These are phyloP conservation scores for Kluyveromyces wickerhamii DNA, from an alignment of 805 yeast genomes.

Conservation along the genomic window DNA sequence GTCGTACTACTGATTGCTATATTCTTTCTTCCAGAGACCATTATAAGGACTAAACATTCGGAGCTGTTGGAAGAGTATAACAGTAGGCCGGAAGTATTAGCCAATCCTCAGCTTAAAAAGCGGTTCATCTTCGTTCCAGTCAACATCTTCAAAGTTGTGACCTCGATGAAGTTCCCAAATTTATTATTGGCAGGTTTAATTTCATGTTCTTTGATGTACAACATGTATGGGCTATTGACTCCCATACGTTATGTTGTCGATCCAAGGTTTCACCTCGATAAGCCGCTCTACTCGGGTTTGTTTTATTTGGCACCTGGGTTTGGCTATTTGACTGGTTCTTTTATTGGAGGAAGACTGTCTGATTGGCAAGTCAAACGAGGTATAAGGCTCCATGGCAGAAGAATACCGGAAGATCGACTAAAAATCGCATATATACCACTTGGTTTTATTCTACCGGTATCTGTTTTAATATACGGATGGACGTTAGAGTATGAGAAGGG, in stretches of 20 bases:
- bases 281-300: slow-evolving; percentile 43
- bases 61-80: slow-evolving; percentile 7
- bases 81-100: slow-evolving; percentile 26
- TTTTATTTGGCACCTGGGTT: slow-evolving; percentile 50
- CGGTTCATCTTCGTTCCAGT: slow-evolving; percentile 36
- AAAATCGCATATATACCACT: slow-evolving; percentile 33
- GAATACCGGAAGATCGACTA: slow-evolving; percentile 48
- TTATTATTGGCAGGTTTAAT: slow-evolving; percentile 38
- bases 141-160: slow-evolving; percentile 41
- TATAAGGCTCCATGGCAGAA: slow-evolving; percentile 34
- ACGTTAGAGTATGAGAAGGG: slow-evolving; percentile 40
- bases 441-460: slow-evolving; percentile 39
- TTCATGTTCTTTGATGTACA: slow-evolving; percentile 36
- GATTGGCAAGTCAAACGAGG: slow-evolving; percentile 40
- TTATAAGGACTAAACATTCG: slow-evolving; percentile 12
- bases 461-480: slow-evolving; percentile 49
- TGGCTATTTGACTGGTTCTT: slow-evolving; percentile 45
- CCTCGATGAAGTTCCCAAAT: slow-evolving; percentile 36
- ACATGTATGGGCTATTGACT: slow-evolving; percentile 45
- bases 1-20: slow-evolving; percentile 29
- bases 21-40: slow-evolving; percentile 41
- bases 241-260: slow-evolving; percentile 50
- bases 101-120: slow-evolving; percentile 24
- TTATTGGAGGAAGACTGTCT: slow-evolving; percentile 46
- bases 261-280: slow-evolving; percentile 42